phyloP scores from a whole-genome alignment of 1,284 basidiomycete genomes.

The Microbotryum lychnidis-dioicae region DNA sequence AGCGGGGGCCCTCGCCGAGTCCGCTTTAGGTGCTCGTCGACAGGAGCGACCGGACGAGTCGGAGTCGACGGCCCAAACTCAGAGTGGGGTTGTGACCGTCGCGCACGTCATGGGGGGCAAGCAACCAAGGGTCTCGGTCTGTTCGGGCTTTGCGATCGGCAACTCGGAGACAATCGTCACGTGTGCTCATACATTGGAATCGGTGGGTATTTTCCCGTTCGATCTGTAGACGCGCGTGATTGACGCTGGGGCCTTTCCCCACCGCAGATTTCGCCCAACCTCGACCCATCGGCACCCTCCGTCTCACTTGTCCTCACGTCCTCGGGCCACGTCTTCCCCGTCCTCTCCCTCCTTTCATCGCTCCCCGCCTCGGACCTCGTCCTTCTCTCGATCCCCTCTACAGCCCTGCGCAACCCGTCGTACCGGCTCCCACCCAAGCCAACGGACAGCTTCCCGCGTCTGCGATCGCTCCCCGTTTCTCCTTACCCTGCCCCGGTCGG shows the following conservation, averaged over 20 bases:
- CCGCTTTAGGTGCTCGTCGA: no score
- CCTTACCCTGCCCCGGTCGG: conserved; percentile 56
- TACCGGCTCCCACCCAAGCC: conserved; percentile 43
- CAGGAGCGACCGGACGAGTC: no score
- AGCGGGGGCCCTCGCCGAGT: no score
- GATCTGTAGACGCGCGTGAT: neutral
- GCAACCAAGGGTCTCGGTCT: conserved; percentile 50
- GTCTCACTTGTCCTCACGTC: conserved; percentile 39
- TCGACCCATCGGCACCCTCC: conserved; percentile 36
- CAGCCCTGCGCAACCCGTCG: conserved; percentile 30
- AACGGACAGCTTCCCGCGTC: conserved; percentile 28
- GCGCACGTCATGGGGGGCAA: conserved; percentile 50
- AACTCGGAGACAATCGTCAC: conserved; percentile 47
- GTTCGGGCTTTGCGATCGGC: conserved; percentile 55
- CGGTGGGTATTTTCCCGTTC: conserved; percentile 43
- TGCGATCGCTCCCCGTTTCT: conserved; percentile 54
- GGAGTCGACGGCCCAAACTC: no score
- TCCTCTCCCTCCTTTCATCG: conserved; percentile 50
- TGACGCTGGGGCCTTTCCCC: neutral
- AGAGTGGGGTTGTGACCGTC: conserved; percentile 48
- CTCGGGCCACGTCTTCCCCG: conserved; percentile 29
- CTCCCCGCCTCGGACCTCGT: conserved; percentile 57
- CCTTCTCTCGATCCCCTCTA: conserved; percentile 28
- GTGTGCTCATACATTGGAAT: conserved; percentile 61
- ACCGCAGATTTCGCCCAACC: conserved; percentile 41